Base-by-base conservation (phyloP, 352 stramenopile species). In the Elongisporangium anandrum region DNA sequence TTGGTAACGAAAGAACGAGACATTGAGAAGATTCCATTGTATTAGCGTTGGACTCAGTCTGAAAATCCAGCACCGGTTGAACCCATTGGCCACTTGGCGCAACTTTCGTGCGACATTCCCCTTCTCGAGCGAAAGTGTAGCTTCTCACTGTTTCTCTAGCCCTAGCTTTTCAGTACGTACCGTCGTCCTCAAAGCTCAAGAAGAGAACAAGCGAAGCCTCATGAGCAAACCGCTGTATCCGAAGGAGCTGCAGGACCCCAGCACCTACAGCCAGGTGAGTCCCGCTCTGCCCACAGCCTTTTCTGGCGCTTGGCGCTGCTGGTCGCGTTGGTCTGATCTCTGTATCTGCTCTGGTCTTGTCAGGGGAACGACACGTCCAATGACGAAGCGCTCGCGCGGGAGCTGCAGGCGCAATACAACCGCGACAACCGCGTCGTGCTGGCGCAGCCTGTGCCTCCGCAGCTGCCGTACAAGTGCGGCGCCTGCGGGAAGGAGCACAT, bases 381-480 rank as follows among this genome's bases (percentile, higher is more conserved):
- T 9, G 81, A 90, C 50, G 76, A 85, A 56, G 68, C 77, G 53
- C 50, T 88, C 53, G 82, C 82, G 16, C 70, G 73, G 16, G 61
- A 75, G 62, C 64, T 92, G 38, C 82, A 91, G 59, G 54, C 56
- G 19, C 66, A 88, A 53, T 80, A 77, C 57, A 63, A 88, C 65
- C 68, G 72, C 50, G 63, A 67, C 16, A 29, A 64, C 54, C 29
- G 56, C 19, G 57, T 72, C 52, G 73, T 77, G 16, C 17, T 87
- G 15, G 79, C 79, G 19, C 67, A 79, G 50, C 60, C 74, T 23
- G 64, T 79, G 23, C 74, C 72, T 13, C 49, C 49, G 6, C 67
- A 85, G 38, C 54, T 80, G 53, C 82, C 78, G 20, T 86, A 76
- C 66, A 87, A 82, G 57, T 92, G 82, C 57, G 81, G 82, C 47